These are phyloP conservation scores for Nicotiana otophora DNA, from an alignment of 257 asterid species.

Conservation along the genomic window DNA sequence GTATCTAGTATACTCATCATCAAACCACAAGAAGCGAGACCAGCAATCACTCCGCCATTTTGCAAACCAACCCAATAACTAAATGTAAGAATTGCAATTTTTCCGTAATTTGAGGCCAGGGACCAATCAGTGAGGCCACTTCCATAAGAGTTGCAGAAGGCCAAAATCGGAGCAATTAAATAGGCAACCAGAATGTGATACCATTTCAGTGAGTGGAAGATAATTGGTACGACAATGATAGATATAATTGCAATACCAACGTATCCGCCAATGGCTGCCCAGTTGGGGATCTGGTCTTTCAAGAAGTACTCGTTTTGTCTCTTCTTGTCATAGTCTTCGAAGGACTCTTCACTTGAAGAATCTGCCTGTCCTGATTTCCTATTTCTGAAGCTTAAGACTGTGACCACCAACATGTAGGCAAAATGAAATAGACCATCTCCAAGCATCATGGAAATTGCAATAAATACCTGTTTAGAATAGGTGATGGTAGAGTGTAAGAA, in stretches of 20 bases:
- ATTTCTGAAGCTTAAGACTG: constrained; percentile 13
- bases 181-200: constrained; percentile 31
- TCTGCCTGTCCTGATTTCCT: not conserved
- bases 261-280: constrained; percentile 27
- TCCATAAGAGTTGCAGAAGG: constrained; percentile 47
- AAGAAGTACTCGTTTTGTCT: constrained; percentile 23
- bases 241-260: constrained; percentile 19
- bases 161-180: constrained; percentile 30
- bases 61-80: constrained; percentile 30
- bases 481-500: too few relatives aligned
- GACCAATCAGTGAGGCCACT: constrained; percentile 41
- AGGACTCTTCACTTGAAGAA: not conserved
- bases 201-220: constrained; percentile 37
- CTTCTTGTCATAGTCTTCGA: constrained; percentile 19
- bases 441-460: constrained; percentile 67
- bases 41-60: constrained; percentile 40
- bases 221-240: constrained; percentile 28
- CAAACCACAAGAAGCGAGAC: constrained; percentile 35
- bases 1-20: constrained; percentile 32
- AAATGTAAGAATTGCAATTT: constrained; percentile 30
- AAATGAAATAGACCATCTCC: constrained; percentile 79
- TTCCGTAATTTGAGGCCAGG: constrained; percentile 42
- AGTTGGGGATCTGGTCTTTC: constrained; percentile 33
- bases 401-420: constrained; percentile 37
- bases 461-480: constrained; percentile 35